Percentiles rank a stretch among this genome's conserved stretches.
phyloP scores from a whole-genome alignment of 306 rosid genomes.

The Glycine latifolia region DNA sequence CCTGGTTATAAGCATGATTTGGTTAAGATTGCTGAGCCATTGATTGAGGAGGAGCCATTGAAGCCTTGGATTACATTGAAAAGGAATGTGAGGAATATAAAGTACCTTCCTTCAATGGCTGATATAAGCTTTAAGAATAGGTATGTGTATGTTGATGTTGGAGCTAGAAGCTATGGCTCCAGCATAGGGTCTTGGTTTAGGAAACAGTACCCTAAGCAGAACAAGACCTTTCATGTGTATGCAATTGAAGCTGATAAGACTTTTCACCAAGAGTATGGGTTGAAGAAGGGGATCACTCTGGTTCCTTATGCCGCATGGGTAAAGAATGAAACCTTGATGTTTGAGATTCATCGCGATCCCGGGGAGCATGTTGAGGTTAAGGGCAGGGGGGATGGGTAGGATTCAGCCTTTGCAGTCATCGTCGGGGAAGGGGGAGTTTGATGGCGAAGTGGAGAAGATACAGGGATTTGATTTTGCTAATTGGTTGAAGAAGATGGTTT shows the following conservation, averaged over 20 bases:
- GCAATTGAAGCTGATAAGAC: slow-evolving; percentile 92
- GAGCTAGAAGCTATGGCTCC: slow-evolving; percentile 95
- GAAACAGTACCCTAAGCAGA: slow-evolving; percentile 97
- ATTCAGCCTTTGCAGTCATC: slow-evolving; percentile 66
- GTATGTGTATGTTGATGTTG: slow-evolving; percentile 93
- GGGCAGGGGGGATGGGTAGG: slow-evolving; percentile 95
- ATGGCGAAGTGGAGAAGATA: slow-evolving; percentile 83
- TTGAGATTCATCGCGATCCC: slow-evolving; percentile 82
- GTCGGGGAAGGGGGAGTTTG: slow-evolving; percentile 43
- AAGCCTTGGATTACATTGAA: slow-evolving; percentile 96
- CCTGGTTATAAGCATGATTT: slow-evolving; percentile 76
- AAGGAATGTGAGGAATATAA: slow-evolving; percentile 75
- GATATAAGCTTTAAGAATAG: slow-evolving; percentile 87
- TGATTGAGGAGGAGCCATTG: slow-evolving; percentile 79
- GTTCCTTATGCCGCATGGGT: slow-evolving; percentile 97
- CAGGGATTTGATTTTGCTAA: slow-evolving; percentile 83
- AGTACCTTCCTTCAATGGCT: slow-evolving; percentile 79
- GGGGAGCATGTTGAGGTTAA: slow-evolving; percentile 73
- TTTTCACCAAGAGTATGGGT: slow-evolving; percentile 79
- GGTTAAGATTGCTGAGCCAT: slow-evolving; percentile 76
- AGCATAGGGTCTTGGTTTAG: slow-evolving; percentile 97
- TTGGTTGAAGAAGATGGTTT: slow-evolving; percentile 80
- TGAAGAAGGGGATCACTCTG: slow-evolving; percentile 74
- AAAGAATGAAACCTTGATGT: slow-evolving; percentile 79
- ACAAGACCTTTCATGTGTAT: slow-evolving; percentile 86